Percentiles rank a stretch among this genome's conserved stretches.
Conservation (phyloP, 257 asterid genomes). For the Plectranthus barbatus region DNA sequence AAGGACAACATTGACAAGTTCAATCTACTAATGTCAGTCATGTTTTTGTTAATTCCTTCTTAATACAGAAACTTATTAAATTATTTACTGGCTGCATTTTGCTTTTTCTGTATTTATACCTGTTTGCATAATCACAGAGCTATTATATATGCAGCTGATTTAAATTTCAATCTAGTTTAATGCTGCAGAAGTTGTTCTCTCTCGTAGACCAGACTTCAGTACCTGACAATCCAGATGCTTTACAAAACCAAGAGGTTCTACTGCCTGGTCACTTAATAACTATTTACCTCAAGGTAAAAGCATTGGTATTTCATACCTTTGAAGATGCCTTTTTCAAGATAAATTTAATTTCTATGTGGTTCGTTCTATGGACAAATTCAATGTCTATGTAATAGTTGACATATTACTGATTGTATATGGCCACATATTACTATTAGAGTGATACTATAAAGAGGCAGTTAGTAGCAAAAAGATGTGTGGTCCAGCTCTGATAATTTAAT, state of each 20-base stretch:
- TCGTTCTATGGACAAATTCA: background rate
- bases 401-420: background rate
- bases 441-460: background rate
- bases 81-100: background rate
- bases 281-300: constrained; percentile 76
- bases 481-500: background rate
- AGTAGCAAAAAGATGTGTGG: background rate
- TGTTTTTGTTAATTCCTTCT: background rate
- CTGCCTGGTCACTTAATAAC: constrained; percentile 92
- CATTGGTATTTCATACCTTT: background rate
- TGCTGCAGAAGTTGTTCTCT: constrained; percentile 98
- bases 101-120: constrained; percentile 1
- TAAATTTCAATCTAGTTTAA: constrained; percentile 44
- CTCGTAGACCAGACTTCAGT: constrained; percentile 90
- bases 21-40: constrained; percentile 79
- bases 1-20: constrained; percentile 83
- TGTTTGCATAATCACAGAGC: background rate
- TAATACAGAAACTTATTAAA: background rate
- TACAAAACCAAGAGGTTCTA: constrained; percentile 92
- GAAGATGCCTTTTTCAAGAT: constrained; percentile 3
- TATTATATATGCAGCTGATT: constrained; percentile 16
- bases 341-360: constrained; percentile 7
- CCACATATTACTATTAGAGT: background rate
- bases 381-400: background rate
- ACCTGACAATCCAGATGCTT: constrained; percentile 83